Base-by-base conservation (phyloP, 2,329 filamentous ascomycete species). In the Hypomyces rosellus region DNA sequence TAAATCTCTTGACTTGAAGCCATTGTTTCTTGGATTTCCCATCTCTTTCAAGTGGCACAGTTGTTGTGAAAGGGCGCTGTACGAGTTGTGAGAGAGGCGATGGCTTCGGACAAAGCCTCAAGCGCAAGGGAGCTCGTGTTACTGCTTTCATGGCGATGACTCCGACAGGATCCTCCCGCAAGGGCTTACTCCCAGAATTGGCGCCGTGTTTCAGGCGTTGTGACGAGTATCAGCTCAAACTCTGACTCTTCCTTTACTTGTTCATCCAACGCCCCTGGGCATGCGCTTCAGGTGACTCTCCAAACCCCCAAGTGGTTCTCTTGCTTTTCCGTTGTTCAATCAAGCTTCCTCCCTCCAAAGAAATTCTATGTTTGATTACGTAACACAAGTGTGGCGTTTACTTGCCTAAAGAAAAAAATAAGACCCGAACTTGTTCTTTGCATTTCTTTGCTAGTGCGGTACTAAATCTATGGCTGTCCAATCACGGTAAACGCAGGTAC, bases 91-190 rank as follows among this genome's bases (percentile, higher is more conserved):
- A 39, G 16, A 16, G 46, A 25, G 16, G 33, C 22, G 5, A 15
- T 11, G n/a, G n/a, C 25, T 30, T 30, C 44, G 39, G 18, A 7
- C n/a, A 20, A 33, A 44, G 8, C 14, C 14, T 34, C 20, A 44
- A 15, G 7, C 40, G 44, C 44, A 47, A 40, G 25, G 51, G 46
- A 48, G 55, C 52, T 54, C 46, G 56, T 53, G 53, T 50, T 61
- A 59, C 54, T 34, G 53, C 46, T 42, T 13, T 38, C 63, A 66
- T 66, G 50, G 54, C 49, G 55, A 45, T 52, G 18, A 37, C 16
- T 18, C 22, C 22, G 20, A 33, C n/a, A 36, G 51, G 51, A 14
- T 38, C 34, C 22, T 36, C 43, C 46, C 38, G 44, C 38, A 30
- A 52, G 57, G 58, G 64, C 38, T 56, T 57, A 36, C 40, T 20